Evolutionary conservation across 352 stramenopile species (phyloP).

Genomic region (Phytophthora ramorum): DNA sequence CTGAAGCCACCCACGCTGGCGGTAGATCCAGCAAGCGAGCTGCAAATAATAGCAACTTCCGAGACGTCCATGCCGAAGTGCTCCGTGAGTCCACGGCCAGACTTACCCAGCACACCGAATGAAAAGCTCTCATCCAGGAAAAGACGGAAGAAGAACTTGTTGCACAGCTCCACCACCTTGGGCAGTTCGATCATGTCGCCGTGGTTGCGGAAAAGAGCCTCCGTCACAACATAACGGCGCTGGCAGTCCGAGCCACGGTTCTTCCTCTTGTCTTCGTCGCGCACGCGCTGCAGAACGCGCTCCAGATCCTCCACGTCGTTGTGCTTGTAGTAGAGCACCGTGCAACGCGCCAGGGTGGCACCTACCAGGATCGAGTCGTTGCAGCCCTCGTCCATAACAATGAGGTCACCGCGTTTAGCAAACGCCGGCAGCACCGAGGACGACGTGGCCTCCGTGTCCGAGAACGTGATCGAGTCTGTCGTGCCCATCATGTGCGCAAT

Average conservation of each 20-base stretch:
- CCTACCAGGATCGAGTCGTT: conserved; percentile 95
- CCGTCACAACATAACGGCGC: conserved; percentile 97
- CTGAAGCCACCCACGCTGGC: conserved; percentile 97
- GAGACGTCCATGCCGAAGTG: conserved; percentile 79
- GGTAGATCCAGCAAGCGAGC: conserved; percentile 93
- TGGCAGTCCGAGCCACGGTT: conserved; percentile 85
- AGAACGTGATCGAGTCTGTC: conserved; percentile 97
- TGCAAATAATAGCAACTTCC: conserved; percentile 95
- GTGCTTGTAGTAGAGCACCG: conserved; percentile 97
- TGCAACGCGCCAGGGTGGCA: conserved; percentile 94
- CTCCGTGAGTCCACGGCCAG: conserved; percentile 83
- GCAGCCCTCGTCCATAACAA: conserved; percentile 96
- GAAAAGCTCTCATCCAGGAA: conserved; percentile 92
- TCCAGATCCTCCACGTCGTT: conserved; percentile 98
- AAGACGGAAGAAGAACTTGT: conserved; percentile 87
- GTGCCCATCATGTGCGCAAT: conserved; percentile 94
- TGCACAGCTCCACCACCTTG: conserved; percentile 93
- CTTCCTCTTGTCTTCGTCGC: conserved; percentile 90
- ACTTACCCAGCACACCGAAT: conserved; percentile 96
- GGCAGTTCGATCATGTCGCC: conserved; percentile 95
- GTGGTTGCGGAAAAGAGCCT: conserved; percentile 98
- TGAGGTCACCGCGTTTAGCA: conserved; percentile 96
- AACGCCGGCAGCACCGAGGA: conserved; percentile 97
- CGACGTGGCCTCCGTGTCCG: conserved; percentile 94
- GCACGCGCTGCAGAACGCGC: conserved; percentile 90